Base-by-base conservation (phyloP, 2,329 filamentous ascomycete genomes). In the Alternaria novae-zelandiae region DNA sequence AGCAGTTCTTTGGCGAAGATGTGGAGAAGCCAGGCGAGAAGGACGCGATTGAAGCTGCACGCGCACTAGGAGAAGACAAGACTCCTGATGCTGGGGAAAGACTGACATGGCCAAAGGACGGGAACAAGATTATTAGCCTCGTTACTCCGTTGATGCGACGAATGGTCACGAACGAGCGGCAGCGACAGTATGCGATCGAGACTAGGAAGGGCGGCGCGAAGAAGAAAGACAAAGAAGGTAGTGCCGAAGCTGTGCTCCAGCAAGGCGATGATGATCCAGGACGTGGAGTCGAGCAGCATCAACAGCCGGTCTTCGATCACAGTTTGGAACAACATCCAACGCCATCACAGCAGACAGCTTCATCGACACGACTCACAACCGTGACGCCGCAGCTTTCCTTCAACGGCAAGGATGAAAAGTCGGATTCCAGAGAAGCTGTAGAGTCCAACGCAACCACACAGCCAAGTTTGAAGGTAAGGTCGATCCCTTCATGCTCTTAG, bases 111-210 rank as follows among this genome's bases (percentile, higher is more conserved):
- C 86, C 86, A 4, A 78, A 80, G 50, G 85, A 88, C 66, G 82
- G 82, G 54, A 84, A 86, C 59, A 84, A 84, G 63, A 86, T 88
- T 54, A 85, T 88, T 44, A 81, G 83, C n/a, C 76, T 87, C 21
- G 83, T 87, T n/a, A 87, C 86, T 64, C 86, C 86, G 12, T 73
- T 88, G 49, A 78, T 88, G 62, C 77, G 86, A 60, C 80, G 86
- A 23, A 87, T 88, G 85, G 86, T 88, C 12, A 88, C 86, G 15
- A 88, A 88, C 62, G 86, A 88, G 72, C 80, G 86, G 23, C 86
- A 88, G 70, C 80, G 86, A 41, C 81, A 85, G 70, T 88, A 88
- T 73, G 86, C 86, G 1, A 83, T 87, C 28, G 85, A 86, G 72
- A 86, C 84, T 1, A 81, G 86, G 44, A 87, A 85, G 65, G 82